These are phyloP conservation scores for Skeletonema potamos DNA, from an alignment of 108 stramenopile species.

Conservation along the genomic window DNA sequence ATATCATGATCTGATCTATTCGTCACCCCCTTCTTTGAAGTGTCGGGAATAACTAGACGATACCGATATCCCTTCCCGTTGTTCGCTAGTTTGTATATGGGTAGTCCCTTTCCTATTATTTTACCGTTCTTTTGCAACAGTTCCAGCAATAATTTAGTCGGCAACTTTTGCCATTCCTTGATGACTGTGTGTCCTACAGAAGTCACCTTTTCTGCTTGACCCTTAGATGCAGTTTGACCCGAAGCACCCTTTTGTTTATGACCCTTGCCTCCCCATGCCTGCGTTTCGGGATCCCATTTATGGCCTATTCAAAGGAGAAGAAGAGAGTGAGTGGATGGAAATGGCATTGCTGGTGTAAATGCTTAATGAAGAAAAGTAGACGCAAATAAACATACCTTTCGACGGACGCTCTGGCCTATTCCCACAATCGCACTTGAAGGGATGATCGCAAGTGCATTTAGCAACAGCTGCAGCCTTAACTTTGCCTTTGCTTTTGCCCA, in stretches of 20 bases:
- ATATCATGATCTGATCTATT: constrained; percentile 62
- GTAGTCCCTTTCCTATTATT: constrained; percentile 34
- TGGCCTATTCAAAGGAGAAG: constrained; percentile 38
- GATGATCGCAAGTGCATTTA: constrained; percentile 80
- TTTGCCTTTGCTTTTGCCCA: constrained; percentile 30
- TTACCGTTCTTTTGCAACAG: constrained; percentile 66
- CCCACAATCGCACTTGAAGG: constrained; percentile 79
- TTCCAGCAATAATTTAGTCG: constrained; percentile 71
- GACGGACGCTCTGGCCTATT: constrained; percentile 84
- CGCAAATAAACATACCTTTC: constrained; percentile 33
- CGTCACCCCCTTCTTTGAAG: constrained; percentile 46
- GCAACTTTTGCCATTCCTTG: constrained; percentile 88
- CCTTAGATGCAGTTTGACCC: constrained; percentile 55
- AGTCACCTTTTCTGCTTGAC: constrained; percentile 60
- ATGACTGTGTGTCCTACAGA: constrained; percentile 65
- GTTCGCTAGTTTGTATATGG: constrained; percentile 52
- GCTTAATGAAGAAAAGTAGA: background rate
- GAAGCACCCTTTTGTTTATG: constrained; percentile 87
- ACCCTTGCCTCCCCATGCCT: constrained; percentile 87
- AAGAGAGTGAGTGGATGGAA: background rate
- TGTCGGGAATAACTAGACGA: constrained; percentile 84
- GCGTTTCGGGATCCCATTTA: constrained; percentile 78
- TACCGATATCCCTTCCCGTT: constrained; percentile 26
- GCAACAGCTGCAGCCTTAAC: background rate
- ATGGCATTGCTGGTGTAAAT: background rate